Evolutionary conservation across 1,284 basidiomycete genomes (phyloP), one percentile per base, ranked within the genome.

Genomic region (Anthracocystis panici-leucophaei): DNA sequence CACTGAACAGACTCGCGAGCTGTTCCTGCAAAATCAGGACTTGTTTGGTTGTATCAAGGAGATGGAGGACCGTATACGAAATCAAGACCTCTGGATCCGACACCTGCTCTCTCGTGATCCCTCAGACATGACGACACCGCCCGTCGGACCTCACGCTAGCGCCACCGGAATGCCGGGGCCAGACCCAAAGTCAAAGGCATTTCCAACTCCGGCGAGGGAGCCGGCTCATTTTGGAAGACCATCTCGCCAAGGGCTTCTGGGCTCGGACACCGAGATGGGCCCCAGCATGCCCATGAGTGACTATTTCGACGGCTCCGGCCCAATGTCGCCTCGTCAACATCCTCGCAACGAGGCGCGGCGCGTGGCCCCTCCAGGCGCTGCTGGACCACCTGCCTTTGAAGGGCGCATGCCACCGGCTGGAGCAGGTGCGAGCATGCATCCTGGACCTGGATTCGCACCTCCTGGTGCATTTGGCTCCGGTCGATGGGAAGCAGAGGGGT

Each of bases 1-100:
- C n/a, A 59, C 69, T 3, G 74, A 76, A 56, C 74, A 76, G 52
- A 72, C 74, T 3, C 61, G 69, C 29, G 74, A 76, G 62, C 69
- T 76, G 20, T 58, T 72, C 31, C n/a, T 76, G 42, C 74, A 76
- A 41, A 72, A 76, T 29, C 69, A 76, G 41, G 69, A 76, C 41
- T 49, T 76, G 21, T 69, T 76, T 40, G 63, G 54, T 14, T 69
- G 74, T 10, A 45, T 76, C 44, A 67, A 65, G 51, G 74, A 67
- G 49, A 59, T 76, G 64, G 74, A 76, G 49, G 74, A 76, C 18
- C 68, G 60, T 25, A 68, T 71, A 27, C 69, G 69, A 27, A 69
- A 65, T 33, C 74, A 76, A 41, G 69, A 76, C 38, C 61, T 72
- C 8, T 72, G 74, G 67, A 68, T 76, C 40, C 53, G 69, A 18